phyloP scores from a whole-genome alignment of 169 alveolate genomes.

The Prorocentrum cordatum region DNA sequence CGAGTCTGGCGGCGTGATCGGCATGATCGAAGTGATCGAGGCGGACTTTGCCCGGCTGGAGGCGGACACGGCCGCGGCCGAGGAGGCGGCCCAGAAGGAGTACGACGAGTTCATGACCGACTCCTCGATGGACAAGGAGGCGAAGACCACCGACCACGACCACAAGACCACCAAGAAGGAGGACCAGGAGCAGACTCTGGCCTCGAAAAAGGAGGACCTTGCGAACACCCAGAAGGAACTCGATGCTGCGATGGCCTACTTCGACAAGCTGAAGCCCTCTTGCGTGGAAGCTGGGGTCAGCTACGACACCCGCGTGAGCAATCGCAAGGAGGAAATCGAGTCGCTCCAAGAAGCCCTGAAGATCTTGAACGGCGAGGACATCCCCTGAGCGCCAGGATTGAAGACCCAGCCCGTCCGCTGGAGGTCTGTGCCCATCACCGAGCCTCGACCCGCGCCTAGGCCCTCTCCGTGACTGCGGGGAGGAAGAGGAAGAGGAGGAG shows the following conservation, averaged over 20 bases:
- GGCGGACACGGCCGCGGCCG: slow-evolving; percentile 36
- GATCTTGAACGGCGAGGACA: slow-evolving; percentile 9
- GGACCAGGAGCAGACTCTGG: neutral
- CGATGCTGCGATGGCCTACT: slow-evolving; percentile 5
- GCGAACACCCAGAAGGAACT: neutral
- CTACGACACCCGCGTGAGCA: slow-evolving; percentile 14
- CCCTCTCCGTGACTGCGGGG: no score
- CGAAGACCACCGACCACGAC: neutral
- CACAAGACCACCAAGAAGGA: neutral
- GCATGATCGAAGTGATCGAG: slow-evolving; percentile 30
- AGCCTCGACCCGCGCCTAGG: no score
- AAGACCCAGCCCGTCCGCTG: no score
- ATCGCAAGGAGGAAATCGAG: slow-evolving; percentile 28
- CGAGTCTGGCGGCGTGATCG: slow-evolving; percentile 19
- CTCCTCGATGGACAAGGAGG: neutral
- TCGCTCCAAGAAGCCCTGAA: slow-evolving; percentile 2
- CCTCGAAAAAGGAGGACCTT: neutral
- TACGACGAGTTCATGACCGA: neutral
- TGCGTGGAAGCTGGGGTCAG: slow-evolving; percentile 16
- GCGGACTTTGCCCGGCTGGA: slow-evolving; percentile 53
- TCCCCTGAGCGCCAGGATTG: no score
- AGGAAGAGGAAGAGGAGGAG: no score
- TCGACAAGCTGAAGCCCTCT: slow-evolving; percentile 15
- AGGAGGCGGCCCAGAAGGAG: slow-evolving; percentile 26
- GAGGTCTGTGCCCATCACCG: no score